Evolutionary conservation across 2,329 filamentous ascomycete species (phyloP), one percentile per base, ranked within the genome.

Genomic region (Cladobotryum protrusum): DNA sequence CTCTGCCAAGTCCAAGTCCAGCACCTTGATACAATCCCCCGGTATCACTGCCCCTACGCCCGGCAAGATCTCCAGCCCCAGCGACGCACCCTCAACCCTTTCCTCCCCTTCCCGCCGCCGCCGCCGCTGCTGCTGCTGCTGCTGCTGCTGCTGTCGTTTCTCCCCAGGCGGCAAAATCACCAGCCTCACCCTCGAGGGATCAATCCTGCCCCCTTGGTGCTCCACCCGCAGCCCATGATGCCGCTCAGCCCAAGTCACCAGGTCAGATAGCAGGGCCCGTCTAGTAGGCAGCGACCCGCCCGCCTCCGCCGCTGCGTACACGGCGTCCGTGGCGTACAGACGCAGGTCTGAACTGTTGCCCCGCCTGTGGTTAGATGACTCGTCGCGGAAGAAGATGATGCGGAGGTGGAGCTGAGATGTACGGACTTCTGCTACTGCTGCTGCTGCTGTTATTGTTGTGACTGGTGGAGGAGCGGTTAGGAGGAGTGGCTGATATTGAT

Each of bases 11-110:
- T 57, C 60, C 36, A 64, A 57, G 41, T 62, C 58, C n/a, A 62
- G 33, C 17, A 59, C 61, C 53, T 61, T 60, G 54, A 67, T 62
- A 47, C 62, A 51, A 52, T 67, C 49, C 3, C 33, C 43, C 13
- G 58, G 50, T 6, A 50, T 34, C 14, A 59, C 53, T 44, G 7
- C 48, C 3, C 49, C 48, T 18, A 5, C 20, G 17, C 45, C 48
- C 15, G 11, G 9, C 45, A 46, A 20, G 11, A 29, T 29, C 24
- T 29, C 24, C 24, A 29, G 11, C 4, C 24, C 24, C 24, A 29
- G 11, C 7, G 6, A 29, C 7, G 6, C 4, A 48, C 33, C 14
- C 4, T 14, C 5, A 47, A 4, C 4, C 43, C 37, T 5, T 32
- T 12, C 35, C 14, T 13, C 35, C 42, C 17, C 7, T 6, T 9